phyloP scores from a whole-genome alignment of 2,329 filamentous ascomycete genomes.

The Alternaria incomplexa region DNA sequence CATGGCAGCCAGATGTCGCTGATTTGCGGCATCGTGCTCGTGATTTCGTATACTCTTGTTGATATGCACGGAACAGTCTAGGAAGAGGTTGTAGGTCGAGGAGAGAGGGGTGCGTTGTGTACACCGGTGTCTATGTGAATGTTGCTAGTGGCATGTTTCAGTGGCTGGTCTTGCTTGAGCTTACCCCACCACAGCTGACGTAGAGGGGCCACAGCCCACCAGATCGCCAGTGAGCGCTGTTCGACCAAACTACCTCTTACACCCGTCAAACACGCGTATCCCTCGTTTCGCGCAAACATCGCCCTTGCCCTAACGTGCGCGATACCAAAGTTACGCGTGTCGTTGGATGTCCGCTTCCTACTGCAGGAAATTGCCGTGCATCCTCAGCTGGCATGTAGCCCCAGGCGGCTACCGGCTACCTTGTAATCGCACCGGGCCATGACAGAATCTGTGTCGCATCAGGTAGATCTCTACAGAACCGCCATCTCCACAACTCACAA shows the following conservation, averaged over 20 bases:
- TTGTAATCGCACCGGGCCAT: background rate
- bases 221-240: background rate
- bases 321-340: background rate
- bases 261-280: background rate
- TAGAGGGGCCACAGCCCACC: background rate
- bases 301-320: background rate
- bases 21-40: constrained; percentile 34
- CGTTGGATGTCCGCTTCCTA: background rate
- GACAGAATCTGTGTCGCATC: background rate
- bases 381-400: background rate
- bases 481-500: background rate
- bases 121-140: background rate
- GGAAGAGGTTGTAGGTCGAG: background rate
- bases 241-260: background rate
- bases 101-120: background rate
- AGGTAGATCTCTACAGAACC: background rate
- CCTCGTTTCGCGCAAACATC: background rate
- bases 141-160: background rate
- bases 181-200: background rate
- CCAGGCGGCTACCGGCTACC: background rate
- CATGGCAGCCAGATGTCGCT: constrained; percentile 49
- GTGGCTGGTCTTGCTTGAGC: background rate
- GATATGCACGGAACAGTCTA: background rate
- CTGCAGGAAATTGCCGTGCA: background rate
- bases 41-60: constrained; percentile 7